A percentile compares a stretch with the other conserved stretches of the same genome.
Conservation (phyloP, 768 basidiomycete genomes). For the Pisolithus marmoratus region DNA sequence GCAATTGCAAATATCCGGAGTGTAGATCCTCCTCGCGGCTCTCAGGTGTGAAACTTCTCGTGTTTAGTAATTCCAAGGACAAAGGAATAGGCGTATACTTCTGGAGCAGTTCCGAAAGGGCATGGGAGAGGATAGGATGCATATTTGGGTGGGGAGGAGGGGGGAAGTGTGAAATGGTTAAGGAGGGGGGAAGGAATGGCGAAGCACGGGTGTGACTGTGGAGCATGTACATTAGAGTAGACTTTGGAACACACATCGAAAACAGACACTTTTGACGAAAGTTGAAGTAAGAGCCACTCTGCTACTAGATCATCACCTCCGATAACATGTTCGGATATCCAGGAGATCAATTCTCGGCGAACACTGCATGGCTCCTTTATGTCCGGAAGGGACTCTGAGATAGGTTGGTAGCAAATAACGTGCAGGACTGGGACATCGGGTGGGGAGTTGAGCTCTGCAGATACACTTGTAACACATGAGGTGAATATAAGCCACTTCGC, state of each 20-base stretch:
- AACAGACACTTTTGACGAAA: conserved; percentile 60
- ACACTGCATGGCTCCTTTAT: conserved; percentile 16
- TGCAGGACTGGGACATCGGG: conserved; percentile 59
- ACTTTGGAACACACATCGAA: conserved; percentile 1
- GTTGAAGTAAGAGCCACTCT: conserved; percentile 65
- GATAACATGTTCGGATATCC: conserved; percentile 69
- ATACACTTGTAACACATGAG: conserved; percentile 30
- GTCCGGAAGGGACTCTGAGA: background rate
- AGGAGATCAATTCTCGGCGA: conserved; percentile 54
- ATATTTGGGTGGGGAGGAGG: conserved; percentile 26
- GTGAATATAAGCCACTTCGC: background rate
- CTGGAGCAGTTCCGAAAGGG: conserved; percentile 58
- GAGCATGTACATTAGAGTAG: background rate
- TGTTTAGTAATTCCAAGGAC: conserved; percentile 59
- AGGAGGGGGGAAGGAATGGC: conserved; percentile 59
- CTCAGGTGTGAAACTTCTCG: conserved; percentile 53
- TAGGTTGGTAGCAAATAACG: conserved; percentile 43
- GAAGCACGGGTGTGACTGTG: conserved; percentile 61
- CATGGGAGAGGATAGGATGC: conserved; percentile 44
- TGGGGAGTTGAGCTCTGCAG: conserved; percentile 32
- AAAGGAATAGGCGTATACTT: conserved; percentile 50
- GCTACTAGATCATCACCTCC: conserved; percentile 65
- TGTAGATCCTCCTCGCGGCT: conserved; percentile 68
- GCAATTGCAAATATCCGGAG: conserved; percentile 69
- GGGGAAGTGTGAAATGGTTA: conserved; percentile 63